phyloP scores from a whole-genome alignment of 1,284 basidiomycete species.

The Blastosporella zonata region DNA sequence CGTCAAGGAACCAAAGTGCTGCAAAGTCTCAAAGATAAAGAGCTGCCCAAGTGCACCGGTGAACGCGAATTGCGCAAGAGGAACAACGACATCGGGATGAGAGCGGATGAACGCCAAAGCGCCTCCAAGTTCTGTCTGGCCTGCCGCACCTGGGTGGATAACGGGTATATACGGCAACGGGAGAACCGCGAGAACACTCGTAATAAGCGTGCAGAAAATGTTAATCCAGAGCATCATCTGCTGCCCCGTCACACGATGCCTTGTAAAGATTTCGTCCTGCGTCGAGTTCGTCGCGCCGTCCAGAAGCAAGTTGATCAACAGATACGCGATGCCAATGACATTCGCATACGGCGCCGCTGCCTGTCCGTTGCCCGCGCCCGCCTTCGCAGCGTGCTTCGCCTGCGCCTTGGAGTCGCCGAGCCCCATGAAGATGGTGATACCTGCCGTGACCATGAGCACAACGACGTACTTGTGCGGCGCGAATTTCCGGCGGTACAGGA shows the following conservation, averaged over 20 bases:
- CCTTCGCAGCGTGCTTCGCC: constrained; percentile 35
- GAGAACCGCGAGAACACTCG: constrained; percentile 62
- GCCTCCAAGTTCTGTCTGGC: constrained; percentile 63
- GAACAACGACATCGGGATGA: constrained; percentile 78
- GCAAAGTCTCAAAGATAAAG: constrained; percentile 98
- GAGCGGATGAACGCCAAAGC: constrained; percentile 75
- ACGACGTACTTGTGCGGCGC: constrained; percentile 94
- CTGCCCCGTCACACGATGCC: constrained; percentile 80
- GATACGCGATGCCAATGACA: constrained; percentile 66
- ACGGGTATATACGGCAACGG: constrained; percentile 76
- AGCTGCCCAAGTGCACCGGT: constrained; percentile 94
- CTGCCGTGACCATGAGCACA: constrained; percentile 87
- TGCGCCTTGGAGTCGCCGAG: constrained; percentile 62
- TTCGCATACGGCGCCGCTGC: constrained; percentile 46
- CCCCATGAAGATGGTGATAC: constrained; percentile 96
- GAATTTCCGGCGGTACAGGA: constrained; percentile 87
- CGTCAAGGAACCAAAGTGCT: constrained; percentile 93
- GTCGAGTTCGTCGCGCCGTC: constrained; percentile 98
- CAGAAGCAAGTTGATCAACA: constrained; percentile 83
- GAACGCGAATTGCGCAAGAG: constrained; percentile 83
- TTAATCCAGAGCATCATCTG: constrained; percentile 99
- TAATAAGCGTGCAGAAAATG: constrained; percentile 73
- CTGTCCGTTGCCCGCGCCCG: constrained; percentile 13
- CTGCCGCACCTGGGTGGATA: constrained; percentile 59
- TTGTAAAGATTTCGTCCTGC: constrained; percentile 93